Evolutionary conservation across 768 basidiomycete species (phyloP).

Genomic region (Pholiota molesta): DNA sequence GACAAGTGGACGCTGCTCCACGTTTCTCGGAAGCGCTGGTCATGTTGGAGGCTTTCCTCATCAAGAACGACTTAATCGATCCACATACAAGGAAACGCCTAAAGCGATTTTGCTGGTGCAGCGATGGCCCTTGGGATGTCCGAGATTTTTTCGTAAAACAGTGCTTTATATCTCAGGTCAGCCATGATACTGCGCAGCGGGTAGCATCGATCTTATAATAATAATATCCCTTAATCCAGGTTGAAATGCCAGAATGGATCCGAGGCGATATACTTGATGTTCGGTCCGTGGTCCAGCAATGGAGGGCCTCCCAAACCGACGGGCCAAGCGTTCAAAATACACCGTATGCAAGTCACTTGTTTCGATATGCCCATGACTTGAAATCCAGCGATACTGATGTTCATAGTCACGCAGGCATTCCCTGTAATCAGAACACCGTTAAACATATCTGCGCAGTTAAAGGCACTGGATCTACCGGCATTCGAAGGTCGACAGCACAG

Average conservation of each 20-base stretch:
- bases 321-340: background rate
- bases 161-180: conserved; percentile 82
- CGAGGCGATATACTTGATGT: conserved; percentile 77
- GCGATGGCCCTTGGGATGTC: conserved; percentile 82
- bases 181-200: conserved; percentile 22
- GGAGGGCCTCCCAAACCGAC: conserved; percentile 33
- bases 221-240: conserved; percentile 34
- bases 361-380: background rate
- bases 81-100: conserved; percentile 55
- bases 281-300: conserved; percentile 57
- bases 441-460: conserved; percentile 77
- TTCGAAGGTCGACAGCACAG: conserved; percentile 88
- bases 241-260: conserved; percentile 74
- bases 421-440: conserved; percentile 41
- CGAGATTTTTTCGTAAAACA: conserved; percentile 89
- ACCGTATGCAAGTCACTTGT: conserved; percentile 5
- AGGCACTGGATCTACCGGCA: conserved; percentile 65
- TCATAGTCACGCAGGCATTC: conserved; percentile 23
- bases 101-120: conserved; percentile 78
- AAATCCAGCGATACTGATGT: conserved; percentile 1
- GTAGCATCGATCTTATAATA: conserved; percentile 5
- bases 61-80: conserved; percentile 71
- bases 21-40: conserved; percentile 70
- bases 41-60: conserved; percentile 67
- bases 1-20: conserved; percentile 80